Conservation (phyloP, 345 rosid genomes). For the Eucalyptus curtisii region DNA sequence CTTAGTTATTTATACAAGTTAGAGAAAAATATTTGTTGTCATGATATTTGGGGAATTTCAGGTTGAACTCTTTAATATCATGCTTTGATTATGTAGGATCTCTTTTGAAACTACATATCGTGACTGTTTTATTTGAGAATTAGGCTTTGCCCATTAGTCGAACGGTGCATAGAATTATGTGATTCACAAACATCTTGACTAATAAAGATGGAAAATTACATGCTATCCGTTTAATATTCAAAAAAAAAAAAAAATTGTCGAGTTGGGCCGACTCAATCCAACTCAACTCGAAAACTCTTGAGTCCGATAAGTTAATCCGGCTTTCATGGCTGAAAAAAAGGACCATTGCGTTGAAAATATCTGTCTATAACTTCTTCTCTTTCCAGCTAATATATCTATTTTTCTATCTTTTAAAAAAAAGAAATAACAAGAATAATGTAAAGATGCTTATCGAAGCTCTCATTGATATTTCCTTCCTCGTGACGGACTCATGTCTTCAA, state of each 20-base stretch:
- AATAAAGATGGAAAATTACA: background rate
- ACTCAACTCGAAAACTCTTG: background rate
- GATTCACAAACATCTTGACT: background rate
- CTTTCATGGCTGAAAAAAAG: background rate
- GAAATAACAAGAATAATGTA: background rate
- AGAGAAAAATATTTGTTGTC: background rate
- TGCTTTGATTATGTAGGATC: background rate
- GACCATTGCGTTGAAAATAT: background rate
- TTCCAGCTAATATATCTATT: background rate
- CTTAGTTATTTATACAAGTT: background rate
- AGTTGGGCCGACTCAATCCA: background rate
- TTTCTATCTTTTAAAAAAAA: background rate
- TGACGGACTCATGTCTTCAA: background rate
- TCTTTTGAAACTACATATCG: background rate
- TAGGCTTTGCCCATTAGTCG: background rate
- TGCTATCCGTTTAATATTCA: background rate
- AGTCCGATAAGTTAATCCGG: background rate
- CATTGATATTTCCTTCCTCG: background rate
- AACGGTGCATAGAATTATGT: background rate
- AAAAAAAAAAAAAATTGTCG: background rate
- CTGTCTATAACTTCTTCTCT: background rate
- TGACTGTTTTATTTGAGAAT: background rate
- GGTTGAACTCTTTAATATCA: background rate
- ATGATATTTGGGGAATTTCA: background rate
- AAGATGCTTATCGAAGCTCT: background rate